phyloP scores from a whole-genome alignment of 805 yeast species.

The Grigorovia humatica region DNA sequence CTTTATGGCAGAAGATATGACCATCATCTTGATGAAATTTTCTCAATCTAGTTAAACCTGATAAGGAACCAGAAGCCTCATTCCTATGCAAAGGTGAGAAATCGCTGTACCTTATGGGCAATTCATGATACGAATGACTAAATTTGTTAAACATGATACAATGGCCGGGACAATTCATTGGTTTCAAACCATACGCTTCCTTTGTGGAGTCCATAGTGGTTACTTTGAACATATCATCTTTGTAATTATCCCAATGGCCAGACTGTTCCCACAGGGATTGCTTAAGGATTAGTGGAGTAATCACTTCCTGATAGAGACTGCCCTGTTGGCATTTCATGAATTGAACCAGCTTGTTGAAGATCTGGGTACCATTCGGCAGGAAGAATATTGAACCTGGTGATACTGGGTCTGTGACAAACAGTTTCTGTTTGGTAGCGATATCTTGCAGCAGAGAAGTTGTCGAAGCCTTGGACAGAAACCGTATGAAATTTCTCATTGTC shows the following conservation, averaged over 20 bases:
- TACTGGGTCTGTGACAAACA: slow-evolving; percentile 66
- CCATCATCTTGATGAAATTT: slow-evolving; percentile 98
- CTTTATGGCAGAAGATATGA: slow-evolving; percentile 79
- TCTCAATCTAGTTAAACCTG: slow-evolving; percentile 87
- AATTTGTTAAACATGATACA: slow-evolving; percentile 70
- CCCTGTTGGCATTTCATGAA: slow-evolving; percentile 71
- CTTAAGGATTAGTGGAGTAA: slow-evolving; percentile 83
- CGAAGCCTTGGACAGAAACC: not conserved
- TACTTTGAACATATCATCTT: slow-evolving; percentile 89
- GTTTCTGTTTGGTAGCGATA: slow-evolving; percentile 49
- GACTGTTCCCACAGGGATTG: slow-evolving; percentile 78
- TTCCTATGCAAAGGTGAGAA: slow-evolving; percentile 89
- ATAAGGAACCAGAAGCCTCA: slow-evolving; percentile 87
- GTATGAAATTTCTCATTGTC: not conserved
- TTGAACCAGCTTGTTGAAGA: slow-evolving; percentile 65
- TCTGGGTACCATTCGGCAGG: slow-evolving; percentile 82
- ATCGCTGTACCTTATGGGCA: slow-evolving; percentile 80
- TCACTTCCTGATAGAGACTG: slow-evolving; percentile 78
- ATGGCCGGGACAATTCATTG: slow-evolving; percentile 95
- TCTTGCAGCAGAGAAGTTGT: slow-evolving; percentile 4
- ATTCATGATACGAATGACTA: slow-evolving; percentile 73
- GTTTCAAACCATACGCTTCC: slow-evolving; percentile 71
- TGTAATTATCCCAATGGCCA: slow-evolving; percentile 94
- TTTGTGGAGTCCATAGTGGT: slow-evolving; percentile 38
- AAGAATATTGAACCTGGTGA: slow-evolving; percentile 93